phyloP scores from a whole-genome alignment of 2,329 filamentous ascomycete genomes.

The Lasiodiplodia sp. region DNA sequence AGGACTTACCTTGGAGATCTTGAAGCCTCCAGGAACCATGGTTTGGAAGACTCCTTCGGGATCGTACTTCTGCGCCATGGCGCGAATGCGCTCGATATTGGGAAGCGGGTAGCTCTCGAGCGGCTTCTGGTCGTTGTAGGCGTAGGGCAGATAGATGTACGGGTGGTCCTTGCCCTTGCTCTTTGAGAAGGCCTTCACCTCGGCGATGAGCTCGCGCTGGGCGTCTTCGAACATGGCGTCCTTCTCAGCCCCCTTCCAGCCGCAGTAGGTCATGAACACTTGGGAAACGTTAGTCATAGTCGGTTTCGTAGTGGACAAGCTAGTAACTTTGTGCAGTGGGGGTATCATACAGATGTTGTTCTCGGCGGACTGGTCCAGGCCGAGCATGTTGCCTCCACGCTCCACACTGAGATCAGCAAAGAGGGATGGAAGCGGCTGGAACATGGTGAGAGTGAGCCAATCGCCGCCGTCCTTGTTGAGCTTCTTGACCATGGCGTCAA shows the following conservation, averaged over 20 bases:
- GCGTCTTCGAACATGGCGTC: conserved; percentile 10
- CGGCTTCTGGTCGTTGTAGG: conserved; percentile 31
- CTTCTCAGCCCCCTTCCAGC: conserved; percentile 27
- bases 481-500: conserved; percentile 47
- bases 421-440: conserved; percentile 33
- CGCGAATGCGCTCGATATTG: conserved; percentile 31
- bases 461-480: conserved; percentile 34
- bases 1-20: conserved; percentile 36
- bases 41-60: conserved; percentile 38
- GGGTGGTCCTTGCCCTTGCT: conserved; percentile 20
- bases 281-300: not conserved
- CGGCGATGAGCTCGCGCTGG: conserved; percentile 3
- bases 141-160: conserved; percentile 28
- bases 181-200: conserved; percentile 5
- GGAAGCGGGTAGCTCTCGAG: conserved; percentile 36
- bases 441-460: conserved; percentile 34
- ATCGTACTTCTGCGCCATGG: conserved; percentile 32
- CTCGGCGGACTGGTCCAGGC: conserved; percentile 33
- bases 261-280: conserved; percentile 24
- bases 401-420: conserved; percentile 25
- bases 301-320: not conserved
- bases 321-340: too few species aligned
- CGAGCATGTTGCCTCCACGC: conserved; percentile 35
- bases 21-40: conserved; percentile 40
- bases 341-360: conserved; percentile 32